Evolutionary conservation across 2,329 filamentous ascomycete species (phyloP), one percentile per base, ranked within the genome.

Genomic region (Apiospora pterosperma): DNA sequence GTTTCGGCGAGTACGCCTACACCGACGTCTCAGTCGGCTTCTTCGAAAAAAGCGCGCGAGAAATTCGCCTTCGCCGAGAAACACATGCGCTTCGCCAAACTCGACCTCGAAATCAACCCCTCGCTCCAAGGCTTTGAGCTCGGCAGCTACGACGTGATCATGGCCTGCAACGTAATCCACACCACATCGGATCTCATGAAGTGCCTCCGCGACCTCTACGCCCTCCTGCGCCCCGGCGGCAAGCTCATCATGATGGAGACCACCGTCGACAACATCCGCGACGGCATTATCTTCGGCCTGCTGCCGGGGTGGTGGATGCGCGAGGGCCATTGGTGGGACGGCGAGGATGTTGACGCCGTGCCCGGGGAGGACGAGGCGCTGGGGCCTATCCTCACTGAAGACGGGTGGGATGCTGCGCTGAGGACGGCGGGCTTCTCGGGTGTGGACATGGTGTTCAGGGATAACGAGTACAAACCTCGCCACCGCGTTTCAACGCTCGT

Each of bases 241-340:
- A 61, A 61, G 59, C 38, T 61, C 12, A 34, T 61, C 38, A 39
- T 61, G 59, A 41, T 41, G 36, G 59, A 61, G 38, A 61, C 59
- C 21, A 61, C 59, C 36, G 59, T 61, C 36, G 59, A 61, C 36
- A 61, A 61, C 59, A 61, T 61, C 59, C 59, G 59, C 59, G 59
- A 61, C 38, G 59, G 36, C 36, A 61, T 61, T 23, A 61, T 61
- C 23, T 61, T 61, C 23, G 59, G 59, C 25, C 36, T 61, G 36
- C 23, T 61, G 23, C 59, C 59, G 21, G 59, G 59, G 12, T 61
- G 59, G 59, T 61, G 59, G 59, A 61, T 61, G 59, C 59, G 59
- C 36, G 59, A 61, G 36, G 59, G 59, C 59, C 59, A 61, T n/a
- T 61, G 59, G 38, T 61, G 59, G 59, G 36, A 41, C 59, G 59